phyloP scores from a whole-genome alignment of 768 basidiomycete species.

The Gelatoporia subvermispora region DNA sequence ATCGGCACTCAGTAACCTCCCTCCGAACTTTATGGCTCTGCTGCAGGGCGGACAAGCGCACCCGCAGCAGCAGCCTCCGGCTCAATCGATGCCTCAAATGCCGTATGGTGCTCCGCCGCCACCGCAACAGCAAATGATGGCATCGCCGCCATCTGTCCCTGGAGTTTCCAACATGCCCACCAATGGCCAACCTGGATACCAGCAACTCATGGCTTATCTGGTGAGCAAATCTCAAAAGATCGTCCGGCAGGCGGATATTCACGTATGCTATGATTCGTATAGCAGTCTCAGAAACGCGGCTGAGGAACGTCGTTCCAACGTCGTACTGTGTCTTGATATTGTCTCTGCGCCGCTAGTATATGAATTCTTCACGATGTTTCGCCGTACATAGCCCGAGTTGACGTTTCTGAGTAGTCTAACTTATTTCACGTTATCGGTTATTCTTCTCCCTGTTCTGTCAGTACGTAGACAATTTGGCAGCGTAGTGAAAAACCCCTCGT shows the following conservation, averaged over 20 bases:
- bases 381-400: too few species aligned
- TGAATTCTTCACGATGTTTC: too few species aligned
- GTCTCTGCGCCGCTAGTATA: too few species aligned
- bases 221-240: conserved; percentile 35
- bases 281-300: conserved; percentile 3
- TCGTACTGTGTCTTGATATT: too few species aligned
- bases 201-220: conserved; percentile 66
- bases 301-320: not conserved
- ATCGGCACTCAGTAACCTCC: conserved; percentile 37
- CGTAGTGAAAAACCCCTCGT: too few species aligned
- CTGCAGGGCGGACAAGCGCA: conserved; percentile 40
- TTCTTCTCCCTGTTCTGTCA: not conserved
- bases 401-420: too few species aligned
- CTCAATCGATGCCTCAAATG: conserved; percentile 20
- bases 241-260: not conserved
- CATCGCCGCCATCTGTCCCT: conserved; percentile 39
- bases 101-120: conserved; percentile 41
- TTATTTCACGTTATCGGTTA: too few species aligned
- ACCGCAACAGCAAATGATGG: conserved; percentile 17
- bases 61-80: conserved; percentile 28
- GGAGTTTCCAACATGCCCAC: conserved; percentile 27
- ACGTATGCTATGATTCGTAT: not conserved
- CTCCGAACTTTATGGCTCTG: conserved; percentile 67
- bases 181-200: conserved; percentile 43
- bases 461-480: too few species aligned